Base-by-base conservation (phyloP, 495 filamentous ascomycete genomes). In the Daldinia decipiens region DNA sequence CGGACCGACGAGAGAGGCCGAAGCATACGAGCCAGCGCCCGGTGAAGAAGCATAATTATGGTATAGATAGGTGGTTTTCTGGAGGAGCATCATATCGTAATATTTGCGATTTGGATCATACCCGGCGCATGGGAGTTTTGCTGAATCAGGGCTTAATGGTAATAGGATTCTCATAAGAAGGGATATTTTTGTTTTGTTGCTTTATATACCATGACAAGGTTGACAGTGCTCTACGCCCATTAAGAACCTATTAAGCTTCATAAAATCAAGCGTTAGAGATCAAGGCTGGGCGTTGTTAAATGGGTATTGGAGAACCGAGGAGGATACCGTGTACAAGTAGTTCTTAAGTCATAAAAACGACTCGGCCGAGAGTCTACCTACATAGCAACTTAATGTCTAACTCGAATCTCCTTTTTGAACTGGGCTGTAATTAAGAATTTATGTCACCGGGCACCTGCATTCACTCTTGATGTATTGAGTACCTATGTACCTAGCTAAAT, bases 1-100 rank as follows among this genome's bases (percentile, higher is more conserved):
- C 70, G 73, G 60, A 60, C 32, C 7, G 75, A 77, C 19, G 75
- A 77, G n/a, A 65, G 75, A 65, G 73, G 75, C 5, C 67, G 75
- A 52, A 76, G 75, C 34, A 26, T 68, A 24, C 67, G 75, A 52
- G 62, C 73, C 11, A 62, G 67, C 21, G 61, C 59, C 40, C 71
- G 71, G 58, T 74, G 40, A 69, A 43, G 24, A 26, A 43, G 43
- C n/a, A 17, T 34, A 21, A 19, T 24, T 9, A 26, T 43, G 17
- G n/a, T 17, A 6, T 38, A 27, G 11, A 62, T 7, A 57, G 5
- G 5, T 29, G 7, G 7, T 47, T 62, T 55, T 54, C 15, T 21
- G 19, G 58, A 45, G 34, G 55, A 62, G 43, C 34, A 59, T 50
- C 5, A 43, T 26, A 47, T n/a, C 34, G 12, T 39, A 45, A 11